Percentiles rank a stretch among this genome's conserved stretches.
phyloP scores from a whole-genome alignment of 352 stramenopile species.

The Globisporangium cystogenes region DNA sequence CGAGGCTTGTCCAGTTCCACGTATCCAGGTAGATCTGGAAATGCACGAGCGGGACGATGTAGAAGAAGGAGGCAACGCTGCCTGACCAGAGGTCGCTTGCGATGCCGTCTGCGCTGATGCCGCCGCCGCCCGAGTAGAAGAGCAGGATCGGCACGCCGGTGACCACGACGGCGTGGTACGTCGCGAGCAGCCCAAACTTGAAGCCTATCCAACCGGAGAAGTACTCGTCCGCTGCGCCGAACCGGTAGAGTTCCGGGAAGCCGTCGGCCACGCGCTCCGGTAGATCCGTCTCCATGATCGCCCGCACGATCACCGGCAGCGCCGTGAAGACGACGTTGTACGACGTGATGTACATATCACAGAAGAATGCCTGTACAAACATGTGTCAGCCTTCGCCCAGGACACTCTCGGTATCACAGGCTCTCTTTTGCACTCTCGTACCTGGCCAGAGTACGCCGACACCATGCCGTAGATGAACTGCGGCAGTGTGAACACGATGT shows the following conservation, averaged over 20 bases:
- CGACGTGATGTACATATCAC: slow-evolving; percentile 82
- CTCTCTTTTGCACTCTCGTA: slow-evolving; percentile 10
- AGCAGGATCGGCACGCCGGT: slow-evolving; percentile 52
- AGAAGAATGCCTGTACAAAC: slow-evolving; percentile 59
- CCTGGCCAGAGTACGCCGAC: slow-evolving; percentile 86
- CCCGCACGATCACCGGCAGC: slow-evolving; percentile 82
- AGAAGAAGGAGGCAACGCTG: slow-evolving; percentile 91
- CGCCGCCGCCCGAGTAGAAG: slow-evolving; percentile 35
- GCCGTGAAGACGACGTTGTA: slow-evolving; percentile 95
- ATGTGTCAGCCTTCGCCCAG: background rate
- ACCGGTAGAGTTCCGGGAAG: slow-evolving; percentile 72
- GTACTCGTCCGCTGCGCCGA: slow-evolving; percentile 49
- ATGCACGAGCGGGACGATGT: slow-evolving; percentile 91
- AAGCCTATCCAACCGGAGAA: slow-evolving; percentile 48
- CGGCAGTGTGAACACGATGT: slow-evolving; percentile 89
- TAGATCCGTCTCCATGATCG: slow-evolving; percentile 75
- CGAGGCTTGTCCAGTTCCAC: slow-evolving; percentile 67
- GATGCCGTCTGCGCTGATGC: slow-evolving; percentile 39
- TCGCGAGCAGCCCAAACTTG: slow-evolving; percentile 32
- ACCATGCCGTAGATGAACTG: slow-evolving; percentile 86
- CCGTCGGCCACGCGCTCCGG: slow-evolving; percentile 52
- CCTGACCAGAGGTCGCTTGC: slow-evolving; percentile 76
- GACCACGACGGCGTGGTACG: slow-evolving; percentile 55
- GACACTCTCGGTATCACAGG: background rate
- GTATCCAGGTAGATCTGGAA: slow-evolving; percentile 80